Evolutionary conservation across 768 basidiomycete species (phyloP).

Genomic region (Lanmaoa rubissima): DNA sequence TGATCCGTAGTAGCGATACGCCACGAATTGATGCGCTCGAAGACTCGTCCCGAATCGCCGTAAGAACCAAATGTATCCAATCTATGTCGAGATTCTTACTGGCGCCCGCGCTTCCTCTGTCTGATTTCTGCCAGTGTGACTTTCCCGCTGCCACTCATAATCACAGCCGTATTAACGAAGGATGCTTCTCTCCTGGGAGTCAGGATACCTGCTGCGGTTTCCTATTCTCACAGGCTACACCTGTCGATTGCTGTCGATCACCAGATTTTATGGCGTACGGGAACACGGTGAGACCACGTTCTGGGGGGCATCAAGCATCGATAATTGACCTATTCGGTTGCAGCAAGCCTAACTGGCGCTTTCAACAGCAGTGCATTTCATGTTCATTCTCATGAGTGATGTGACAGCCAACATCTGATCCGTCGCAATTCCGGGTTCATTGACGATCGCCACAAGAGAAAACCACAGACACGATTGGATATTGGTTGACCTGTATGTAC

Average conservation of each 20-base stretch:
- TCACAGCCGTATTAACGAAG: not conserved
- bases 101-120: not conserved
- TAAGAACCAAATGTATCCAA: not conserved
- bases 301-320: not conserved
- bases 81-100: not conserved
- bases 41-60: not conserved
- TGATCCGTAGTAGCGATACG: conserved; percentile 11
- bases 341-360: not conserved
- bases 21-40: conserved; percentile 10
- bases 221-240: not conserved
- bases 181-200: not conserved
- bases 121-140: not conserved
- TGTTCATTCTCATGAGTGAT: not conserved
- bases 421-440: not conserved
- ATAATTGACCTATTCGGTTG: too few relatives aligned
- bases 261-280: too few relatives aligned
- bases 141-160: not conserved
- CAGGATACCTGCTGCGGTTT: not conserved
- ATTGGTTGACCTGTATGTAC: not conserved
- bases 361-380: not conserved
- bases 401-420: not conserved
- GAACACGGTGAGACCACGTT: too few relatives aligned
- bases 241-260: not conserved
- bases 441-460: not conserved
- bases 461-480: not conserved